These are phyloP conservation scores for Chlorella sp. DNA, from an alignment of 139 green algal genomes.

Conservation along the genomic window DNA sequence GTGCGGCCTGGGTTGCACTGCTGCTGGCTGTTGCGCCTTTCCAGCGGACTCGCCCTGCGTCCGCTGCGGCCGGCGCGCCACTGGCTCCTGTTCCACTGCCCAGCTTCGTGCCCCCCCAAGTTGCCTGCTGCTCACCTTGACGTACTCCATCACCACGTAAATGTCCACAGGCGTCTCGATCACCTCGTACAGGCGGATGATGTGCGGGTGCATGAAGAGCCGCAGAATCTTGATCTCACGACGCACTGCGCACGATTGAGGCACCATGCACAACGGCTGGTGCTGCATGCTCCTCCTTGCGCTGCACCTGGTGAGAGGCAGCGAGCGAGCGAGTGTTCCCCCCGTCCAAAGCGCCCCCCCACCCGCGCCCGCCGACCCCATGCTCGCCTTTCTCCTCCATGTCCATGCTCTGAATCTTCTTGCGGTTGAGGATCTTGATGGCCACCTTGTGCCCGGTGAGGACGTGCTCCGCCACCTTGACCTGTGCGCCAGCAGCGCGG, in stretches of 20 bases:
- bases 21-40: no score
- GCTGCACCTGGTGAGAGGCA: no score
- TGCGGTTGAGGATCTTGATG: slow-evolving; percentile 99
- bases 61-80: no score
- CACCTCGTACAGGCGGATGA: slow-evolving; percentile 98
- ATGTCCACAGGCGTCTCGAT: slow-evolving; percentile 96
- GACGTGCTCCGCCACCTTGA: slow-evolving; percentile 97
- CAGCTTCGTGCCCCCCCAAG: no score
- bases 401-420: slow-evolving; percentile 99
- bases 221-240: slow-evolving; percentile 96
- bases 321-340: no score
- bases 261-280: neutral
- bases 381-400: slow-evolving; percentile 97
- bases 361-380: neutral
- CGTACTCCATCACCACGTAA: slow-evolving; percentile 99
- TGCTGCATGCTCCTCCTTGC: neutral
- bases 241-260: slow-evolving; percentile 50
- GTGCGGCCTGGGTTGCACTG: no score
- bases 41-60: no score
- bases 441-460: slow-evolving; percentile 97
- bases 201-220: slow-evolving; percentile 99
- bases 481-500: slow-evolving; percentile 48
- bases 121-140: no score
- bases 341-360: neutral
- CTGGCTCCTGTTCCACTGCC: no score